These are phyloP conservation scores for Cladophialophora carrionii DNA, from an alignment of 2,329 filamentous ascomycete species.

Conservation along the genomic window DNA sequence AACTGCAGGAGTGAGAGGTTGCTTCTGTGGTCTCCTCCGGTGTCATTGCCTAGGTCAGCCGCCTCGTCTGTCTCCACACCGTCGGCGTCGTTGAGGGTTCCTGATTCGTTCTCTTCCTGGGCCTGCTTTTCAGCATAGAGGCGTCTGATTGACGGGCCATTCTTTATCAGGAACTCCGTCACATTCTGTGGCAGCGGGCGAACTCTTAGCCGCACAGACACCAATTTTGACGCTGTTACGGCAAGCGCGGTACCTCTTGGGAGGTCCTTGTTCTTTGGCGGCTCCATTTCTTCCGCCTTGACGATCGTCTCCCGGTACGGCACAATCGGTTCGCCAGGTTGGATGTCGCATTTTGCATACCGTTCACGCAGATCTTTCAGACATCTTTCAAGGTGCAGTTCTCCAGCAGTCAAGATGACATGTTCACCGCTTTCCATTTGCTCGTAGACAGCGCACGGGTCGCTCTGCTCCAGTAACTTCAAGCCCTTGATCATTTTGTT, in stretches of 20 bases:
- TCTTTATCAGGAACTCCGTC: slow-evolving; percentile 82
- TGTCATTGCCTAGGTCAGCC: slow-evolving; percentile 48
- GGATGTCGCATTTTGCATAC: slow-evolving; percentile 92
- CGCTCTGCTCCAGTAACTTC: slow-evolving; percentile 85
- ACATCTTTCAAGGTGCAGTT: slow-evolving; percentile 91
- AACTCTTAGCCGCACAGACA: slow-evolving; percentile 75
- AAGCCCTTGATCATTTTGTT: slow-evolving; percentile 94
- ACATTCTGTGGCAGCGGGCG: slow-evolving; percentile 76
- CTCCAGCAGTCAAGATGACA: slow-evolving; percentile 89
- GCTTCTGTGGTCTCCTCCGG: slow-evolving; percentile 60
- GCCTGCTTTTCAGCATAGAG: slow-evolving; percentile 73
- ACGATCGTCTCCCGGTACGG: slow-evolving; percentile 94
- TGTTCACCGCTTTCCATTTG: slow-evolving; percentile 92
- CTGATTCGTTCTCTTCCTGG: slow-evolving; percentile 51
- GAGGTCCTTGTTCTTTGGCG: slow-evolving; percentile 80
- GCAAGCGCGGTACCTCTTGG: slow-evolving; percentile 78
- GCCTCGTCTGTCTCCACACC: slow-evolving; percentile 48
- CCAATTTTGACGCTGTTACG: slow-evolving; percentile 81
- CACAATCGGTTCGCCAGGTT: slow-evolving; percentile 90
- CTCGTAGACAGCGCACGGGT: slow-evolving; percentile 95
- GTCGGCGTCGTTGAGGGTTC: slow-evolving; percentile 44
- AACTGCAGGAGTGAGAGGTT: slow-evolving; percentile 75
- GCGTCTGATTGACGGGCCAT: slow-evolving; percentile 75
- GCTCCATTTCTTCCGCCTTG: slow-evolving; percentile 85
- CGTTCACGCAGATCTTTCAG: slow-evolving; percentile 89